Percentiles rank a stretch among this genome's conserved stretches.
phyloP scores from a whole-genome alignment of 441 rosid species.

The Erodium chrysanthum region DNA sequence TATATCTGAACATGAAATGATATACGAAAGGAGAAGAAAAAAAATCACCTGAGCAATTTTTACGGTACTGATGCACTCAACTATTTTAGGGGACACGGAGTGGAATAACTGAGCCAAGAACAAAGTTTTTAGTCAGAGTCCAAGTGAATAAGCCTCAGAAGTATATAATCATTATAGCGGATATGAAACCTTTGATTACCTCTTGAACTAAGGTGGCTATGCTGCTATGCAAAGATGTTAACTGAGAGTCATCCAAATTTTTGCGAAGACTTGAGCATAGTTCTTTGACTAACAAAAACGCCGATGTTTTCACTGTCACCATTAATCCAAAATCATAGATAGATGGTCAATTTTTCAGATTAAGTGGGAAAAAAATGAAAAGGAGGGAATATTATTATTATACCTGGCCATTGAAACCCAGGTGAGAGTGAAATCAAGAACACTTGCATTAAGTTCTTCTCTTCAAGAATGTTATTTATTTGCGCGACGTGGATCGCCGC shows the following conservation, averaged over 20 bases:
- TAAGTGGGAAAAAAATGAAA: not conserved
- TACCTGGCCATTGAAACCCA: constrained; percentile 80
- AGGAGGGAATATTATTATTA: constrained; percentile 17
- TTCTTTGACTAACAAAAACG: constrained; percentile 58
- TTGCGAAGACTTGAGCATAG: constrained; percentile 52
- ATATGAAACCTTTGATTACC: constrained; percentile 35
- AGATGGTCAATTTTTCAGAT: constrained; percentile 7
- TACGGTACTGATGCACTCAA: constrained; percentile 60
- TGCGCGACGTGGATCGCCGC: constrained; percentile 60
- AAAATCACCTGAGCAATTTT: constrained; percentile 79
- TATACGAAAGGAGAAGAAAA: constrained; percentile 1
- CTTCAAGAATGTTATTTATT: constrained; percentile 41
- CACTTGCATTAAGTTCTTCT: constrained; percentile 43
- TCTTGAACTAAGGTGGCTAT: constrained; percentile 38
- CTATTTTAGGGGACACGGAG: constrained; percentile 43
- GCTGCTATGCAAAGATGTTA: constrained; percentile 25
- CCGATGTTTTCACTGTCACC: constrained; percentile 67
- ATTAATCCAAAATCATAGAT: constrained; percentile 18
- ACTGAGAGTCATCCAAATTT: constrained; percentile 31
- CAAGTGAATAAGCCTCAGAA: not conserved
- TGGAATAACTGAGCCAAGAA: constrained; percentile 44
- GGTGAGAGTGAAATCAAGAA: constrained; percentile 46
- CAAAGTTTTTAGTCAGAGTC: constrained; percentile 14
- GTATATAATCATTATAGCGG: constrained; percentile 9
- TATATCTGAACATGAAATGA: not conserved